Evolutionary conservation across 2,329 filamentous ascomycete species (phyloP).

Genomic region (Claviceps citrina): DNA sequence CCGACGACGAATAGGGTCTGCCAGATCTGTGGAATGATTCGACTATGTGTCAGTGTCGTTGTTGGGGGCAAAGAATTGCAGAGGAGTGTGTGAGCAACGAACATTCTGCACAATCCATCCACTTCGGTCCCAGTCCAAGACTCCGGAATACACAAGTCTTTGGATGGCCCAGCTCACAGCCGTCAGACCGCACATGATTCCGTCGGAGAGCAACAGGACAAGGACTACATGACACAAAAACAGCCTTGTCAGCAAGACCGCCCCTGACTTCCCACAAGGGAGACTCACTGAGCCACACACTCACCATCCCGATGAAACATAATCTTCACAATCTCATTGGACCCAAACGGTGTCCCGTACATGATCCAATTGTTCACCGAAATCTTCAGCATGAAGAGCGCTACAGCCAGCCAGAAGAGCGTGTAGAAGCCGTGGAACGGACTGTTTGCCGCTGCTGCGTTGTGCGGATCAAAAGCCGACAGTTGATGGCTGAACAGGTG

Average conservation of each 20-base stretch:
- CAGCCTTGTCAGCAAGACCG: not conserved
- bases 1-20: constrained; percentile 47
- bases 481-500: constrained; percentile 59
- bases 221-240: constrained; percentile 21
- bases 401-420: constrained; percentile 59
- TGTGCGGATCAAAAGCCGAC: constrained; percentile 60
- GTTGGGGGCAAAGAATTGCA: too few relatives aligned
- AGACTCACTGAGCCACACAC: too few relatives aligned
- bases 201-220: constrained; percentile 47
- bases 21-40: constrained; percentile 36
- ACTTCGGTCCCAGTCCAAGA: constrained; percentile 47
- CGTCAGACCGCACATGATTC: constrained; percentile 50
- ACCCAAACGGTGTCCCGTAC: constrained; percentile 54
- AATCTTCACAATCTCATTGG: constrained; percentile 53
- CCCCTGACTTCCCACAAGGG: too few relatives aligned
- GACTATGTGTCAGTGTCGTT: not conserved
- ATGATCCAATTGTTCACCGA: constrained; percentile 51
- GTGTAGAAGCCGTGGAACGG: constrained; percentile 70
- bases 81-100: too few relatives aligned
- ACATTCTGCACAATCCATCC: constrained; percentile 64
- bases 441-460: constrained; percentile 45
- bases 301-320: constrained; percentile 43
- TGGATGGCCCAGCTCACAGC: constrained; percentile 52
- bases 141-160: constrained; percentile 39
- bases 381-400: constrained; percentile 50